Percentiles rank a stretch among this genome's conserved stretches.
Evolutionary conservation across 177 flowering plant genomes (phyloP).

Genomic region (Vitis hybrid): DNA sequence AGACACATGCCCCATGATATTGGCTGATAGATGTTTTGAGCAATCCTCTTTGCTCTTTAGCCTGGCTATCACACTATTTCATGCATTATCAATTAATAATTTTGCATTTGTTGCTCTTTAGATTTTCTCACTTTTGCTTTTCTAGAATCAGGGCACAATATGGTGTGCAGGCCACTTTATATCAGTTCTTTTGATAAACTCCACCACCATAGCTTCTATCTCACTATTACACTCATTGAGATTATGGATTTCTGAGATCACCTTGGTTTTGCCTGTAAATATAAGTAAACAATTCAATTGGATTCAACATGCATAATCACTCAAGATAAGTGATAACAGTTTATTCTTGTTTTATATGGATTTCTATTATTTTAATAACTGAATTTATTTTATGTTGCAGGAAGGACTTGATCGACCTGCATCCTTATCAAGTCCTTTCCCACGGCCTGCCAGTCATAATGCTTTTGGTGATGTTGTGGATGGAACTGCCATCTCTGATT

Average conservation of each 20-base stretch:
- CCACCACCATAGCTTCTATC: background rate
- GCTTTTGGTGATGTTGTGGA: too few species aligned
- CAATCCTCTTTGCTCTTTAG: too few species aligned
- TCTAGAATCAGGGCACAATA: background rate
- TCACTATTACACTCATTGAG: background rate
- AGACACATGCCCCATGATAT: too few species aligned
- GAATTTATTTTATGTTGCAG: constrained; percentile 1
- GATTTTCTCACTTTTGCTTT: too few species aligned
- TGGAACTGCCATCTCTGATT: too few species aligned
- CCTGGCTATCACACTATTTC: too few species aligned
- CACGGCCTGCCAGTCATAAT: too few species aligned
- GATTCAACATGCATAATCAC: background rate
- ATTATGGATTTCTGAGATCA: background rate
- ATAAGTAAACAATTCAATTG: background rate
- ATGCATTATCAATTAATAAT: too few species aligned
- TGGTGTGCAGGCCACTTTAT: background rate
- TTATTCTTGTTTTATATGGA: background rate
- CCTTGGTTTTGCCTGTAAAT: background rate
- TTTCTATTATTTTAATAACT: background rate
- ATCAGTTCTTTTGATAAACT: background rate
- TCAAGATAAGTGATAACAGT: background rate
- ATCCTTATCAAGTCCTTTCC: too few species aligned
- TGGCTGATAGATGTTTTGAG: too few species aligned
- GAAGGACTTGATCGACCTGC: too few species aligned
- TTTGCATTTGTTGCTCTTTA: too few species aligned